Base-by-base conservation (phyloP, 2,329 filamentous ascomycete species). In the Colletotrichum orbiculare region DNA sequence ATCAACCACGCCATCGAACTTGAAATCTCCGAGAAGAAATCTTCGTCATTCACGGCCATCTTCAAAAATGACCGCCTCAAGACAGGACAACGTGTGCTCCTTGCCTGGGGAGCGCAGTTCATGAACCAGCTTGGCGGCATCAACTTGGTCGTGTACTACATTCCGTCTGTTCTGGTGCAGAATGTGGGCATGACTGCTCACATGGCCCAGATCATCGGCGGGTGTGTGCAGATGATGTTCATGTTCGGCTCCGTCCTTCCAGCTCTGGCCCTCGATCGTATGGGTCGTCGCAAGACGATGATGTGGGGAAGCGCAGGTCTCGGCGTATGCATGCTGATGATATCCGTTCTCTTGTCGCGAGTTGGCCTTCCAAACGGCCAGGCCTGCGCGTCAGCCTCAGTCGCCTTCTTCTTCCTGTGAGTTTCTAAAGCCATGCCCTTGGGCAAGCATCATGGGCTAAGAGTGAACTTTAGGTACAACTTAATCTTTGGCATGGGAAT, bases 121-220 rank as follows among this genome's bases (percentile, higher is more conserved):
- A 83, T 83, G 77, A 82, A 86, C 54, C 83, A 86, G 63, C 75
- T 81, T 53, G 76, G 77, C 5, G 82, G 82, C 0, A 82, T 84
- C 62, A 84, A 84, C 71, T 50, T 81, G 0, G 75, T 81, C 0
- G 78, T 83, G 45, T 75, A 80, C 50, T 76, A 73, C 4, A 73
- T 76, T 2, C 69, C 73, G 0, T 71, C 43, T 10, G 77, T 78
- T 4, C 69, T 80, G 2, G 71, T 75, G 1, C 59, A 71, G 41
- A 77, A 76, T 17, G 75, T 79, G 2, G 74, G 75, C 2, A 71
- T 75, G 60, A 68, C 67, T 11, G 42, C 72, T 2, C 69, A 70
- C 1, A 68, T 76, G 35, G 71, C 76, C 0, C 73, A 75, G 9
- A 73, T 80, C 5, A 68, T 80, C 1, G 77, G 74, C 0, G 77